A percentile compares a stretch with the other conserved stretches of the same genome.
These are phyloP conservation scores for Tolypocladium amazonense DNA, from an alignment of 2,329 filamentous ascomycete genomes.

Conservation along the genomic window DNA sequence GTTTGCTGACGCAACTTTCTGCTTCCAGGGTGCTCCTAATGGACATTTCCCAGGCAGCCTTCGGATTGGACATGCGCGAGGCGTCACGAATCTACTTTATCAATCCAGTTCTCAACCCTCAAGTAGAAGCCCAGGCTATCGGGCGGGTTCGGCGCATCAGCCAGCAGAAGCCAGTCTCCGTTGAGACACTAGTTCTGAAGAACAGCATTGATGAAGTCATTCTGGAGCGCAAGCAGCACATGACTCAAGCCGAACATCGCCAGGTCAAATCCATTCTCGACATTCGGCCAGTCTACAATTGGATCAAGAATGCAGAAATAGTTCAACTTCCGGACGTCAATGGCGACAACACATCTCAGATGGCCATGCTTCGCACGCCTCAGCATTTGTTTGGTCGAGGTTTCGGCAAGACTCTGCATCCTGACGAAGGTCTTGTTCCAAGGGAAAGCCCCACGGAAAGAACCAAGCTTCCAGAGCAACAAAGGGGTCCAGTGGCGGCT, in stretches of 20 bases:
- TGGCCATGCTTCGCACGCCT: slow-evolving; percentile 32
- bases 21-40: slow-evolving; percentile 61
- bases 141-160: slow-evolving; percentile 84
- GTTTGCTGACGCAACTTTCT: slow-evolving; percentile 1
- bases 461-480: background rate
- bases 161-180: slow-evolving; percentile 66
- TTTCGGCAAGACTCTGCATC: slow-evolving; percentile 29
- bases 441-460: slow-evolving; percentile 7
- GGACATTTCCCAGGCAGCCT: slow-evolving; percentile 82
- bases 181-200: slow-evolving; percentile 75
- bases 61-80: slow-evolving; percentile 73
- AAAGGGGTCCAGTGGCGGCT: background rate
- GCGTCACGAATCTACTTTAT: slow-evolving; percentile 85
- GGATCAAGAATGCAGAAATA: slow-evolving; percentile 45
- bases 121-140: slow-evolving; percentile 82
- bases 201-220: slow-evolving; percentile 81
- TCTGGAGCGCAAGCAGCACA: slow-evolving; percentile 58
- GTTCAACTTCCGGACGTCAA: slow-evolving; percentile 17
- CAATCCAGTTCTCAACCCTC: slow-evolving; percentile 75
- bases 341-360: slow-evolving; percentile 31
- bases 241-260: slow-evolving; percentile 58
- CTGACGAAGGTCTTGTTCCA: slow-evolving; percentile 34
- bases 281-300: slow-evolving; percentile 45
- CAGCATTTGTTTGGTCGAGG: slow-evolving; percentile 41
- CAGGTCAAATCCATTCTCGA: slow-evolving; percentile 47